These are phyloP conservation scores for Malus sylvestris DNA, from an alignment of 306 rosid genomes.

Conservation along the genomic window DNA sequence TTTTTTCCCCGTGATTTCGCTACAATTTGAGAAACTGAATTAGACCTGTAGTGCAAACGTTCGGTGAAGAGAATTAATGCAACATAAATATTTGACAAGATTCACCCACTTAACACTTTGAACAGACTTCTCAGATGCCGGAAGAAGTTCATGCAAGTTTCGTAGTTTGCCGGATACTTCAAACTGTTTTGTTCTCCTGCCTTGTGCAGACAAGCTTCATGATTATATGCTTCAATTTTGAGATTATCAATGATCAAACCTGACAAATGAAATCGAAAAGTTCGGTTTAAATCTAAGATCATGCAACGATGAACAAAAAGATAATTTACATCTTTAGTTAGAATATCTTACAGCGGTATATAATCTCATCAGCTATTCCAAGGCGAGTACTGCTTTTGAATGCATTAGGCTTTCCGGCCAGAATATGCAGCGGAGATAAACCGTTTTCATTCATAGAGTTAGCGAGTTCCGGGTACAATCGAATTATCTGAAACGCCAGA, in stretches of 20 bases:
- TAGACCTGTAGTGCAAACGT: not conserved
- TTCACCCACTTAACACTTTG: constrained; percentile 2
- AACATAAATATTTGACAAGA: not conserved
- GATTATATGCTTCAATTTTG: not conserved
- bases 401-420: constrained; percentile 20
- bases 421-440: constrained; percentile 18
- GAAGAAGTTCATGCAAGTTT: constrained; percentile 14
- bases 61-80: too few species aligned
- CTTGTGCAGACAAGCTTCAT: not conserved
- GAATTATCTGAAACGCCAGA: constrained; percentile 15
- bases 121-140: not conserved
- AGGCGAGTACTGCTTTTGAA: constrained; percentile 18
- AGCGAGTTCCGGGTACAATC: not conserved
- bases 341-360: constrained; percentile 11
- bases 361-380: not conserved
- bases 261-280: not conserved
- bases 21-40: not conserved
- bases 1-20: not conserved
- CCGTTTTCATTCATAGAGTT: constrained; percentile 20
- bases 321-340: not conserved
- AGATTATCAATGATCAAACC: constrained; percentile 14
- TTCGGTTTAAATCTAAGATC: not conserved
- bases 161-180: constrained; percentile 14
- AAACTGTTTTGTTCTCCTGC: not conserved
- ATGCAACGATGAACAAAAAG: not conserved